Conservation (phyloP, 2,329 filamentous ascomycete genomes). For the Monosporascus sp. region DNA sequence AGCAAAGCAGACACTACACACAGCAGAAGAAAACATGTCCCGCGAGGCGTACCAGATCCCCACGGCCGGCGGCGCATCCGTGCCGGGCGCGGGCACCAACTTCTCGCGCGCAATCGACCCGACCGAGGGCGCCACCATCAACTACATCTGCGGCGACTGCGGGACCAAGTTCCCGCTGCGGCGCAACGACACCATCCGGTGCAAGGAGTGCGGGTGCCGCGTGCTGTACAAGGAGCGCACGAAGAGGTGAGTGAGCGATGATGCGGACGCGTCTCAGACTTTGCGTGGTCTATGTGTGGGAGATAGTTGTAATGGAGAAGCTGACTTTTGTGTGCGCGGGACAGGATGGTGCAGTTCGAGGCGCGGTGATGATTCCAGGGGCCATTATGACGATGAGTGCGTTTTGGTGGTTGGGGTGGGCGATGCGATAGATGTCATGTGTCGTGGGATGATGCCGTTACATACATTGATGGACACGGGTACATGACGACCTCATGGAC, state of each 20-base stretch:
- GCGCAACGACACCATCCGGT: slow-evolving; percentile 75
- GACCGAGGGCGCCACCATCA: slow-evolving; percentile 51
- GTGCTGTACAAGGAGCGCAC: slow-evolving; percentile 97
- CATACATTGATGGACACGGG: background rate
- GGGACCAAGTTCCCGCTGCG: slow-evolving; percentile 70
- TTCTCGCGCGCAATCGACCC: slow-evolving; percentile 34
- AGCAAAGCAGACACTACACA: background rate
- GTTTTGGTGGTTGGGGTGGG: background rate
- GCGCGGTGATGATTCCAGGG: slow-evolving; percentile 56
- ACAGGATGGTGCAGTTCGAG: slow-evolving; percentile 97
- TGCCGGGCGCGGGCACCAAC: slow-evolving; percentile 35
- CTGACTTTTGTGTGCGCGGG: slow-evolving; percentile 1
- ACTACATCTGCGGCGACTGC: slow-evolving; percentile 80
- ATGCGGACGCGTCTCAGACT: too few species aligned
- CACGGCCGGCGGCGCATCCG: slow-evolving; percentile 38
- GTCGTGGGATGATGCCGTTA: background rate
- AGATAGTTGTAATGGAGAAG: background rate
- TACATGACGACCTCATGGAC: background rate
- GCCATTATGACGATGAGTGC: background rate
- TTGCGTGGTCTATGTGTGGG: too few species aligned
- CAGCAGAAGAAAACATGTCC: slow-evolving; percentile 41
- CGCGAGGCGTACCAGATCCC: slow-evolving; percentile 77
- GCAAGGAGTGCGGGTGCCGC: slow-evolving; percentile 89
- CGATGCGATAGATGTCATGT: background rate
- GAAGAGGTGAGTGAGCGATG: slow-evolving; percentile 65